Base-by-base conservation (phyloP, 2,329 filamentous ascomycete genomes). In the Colletotrichum sp. region DNA sequence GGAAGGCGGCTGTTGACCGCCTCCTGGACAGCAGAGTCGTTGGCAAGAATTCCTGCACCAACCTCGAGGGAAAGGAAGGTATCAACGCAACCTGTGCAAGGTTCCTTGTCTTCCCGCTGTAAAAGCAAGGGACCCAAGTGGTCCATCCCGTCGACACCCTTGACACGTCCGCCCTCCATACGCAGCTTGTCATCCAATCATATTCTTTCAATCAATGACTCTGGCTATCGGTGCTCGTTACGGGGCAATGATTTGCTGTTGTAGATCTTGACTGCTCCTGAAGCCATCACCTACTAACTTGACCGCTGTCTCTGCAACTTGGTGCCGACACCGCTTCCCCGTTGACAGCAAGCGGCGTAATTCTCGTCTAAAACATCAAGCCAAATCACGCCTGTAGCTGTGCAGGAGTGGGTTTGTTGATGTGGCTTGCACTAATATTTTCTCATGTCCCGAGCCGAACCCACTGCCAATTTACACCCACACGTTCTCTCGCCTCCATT, bases 401-500 rank as follows among this genome's bases (percentile, higher is more conserved):
- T 43, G 18, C 38, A 55, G 24, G 28, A 58, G 38, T 74, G 71
- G 66, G 18, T 38, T 70, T 15, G 34, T 70, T 15, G 36, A 38
- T 32, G 71, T 70, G 66, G 71, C 71, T 43, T 74, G 58, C 71
- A 66, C 71, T 65, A 74, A 57, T 64, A 26, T 43, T 21, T 28
- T 57, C 67, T 57, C 57, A 64, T 32, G 63, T 32, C 52, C 43
- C 65, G 71, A 73, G n/a, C 55, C 65, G 58, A 73, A 38, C n/a
- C 66, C 57, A 64, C 65, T 26, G 18, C 43, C 36, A 70, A 70
- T 43, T 66, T 64, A 58, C 43, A 70, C 57, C 64, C 30, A 68
- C 71, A 57, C 66, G 64, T 57, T 69, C 64, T 70, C 43, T 70
- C 66, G 71, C 58, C 71, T 64, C 38, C 71, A 58, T 74, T 70